Percentiles rank a stretch among this genome's conserved stretches.
Conservation (phyloP, 2,329 filamentous ascomycete species). For the Penicillium glabrum region DNA sequence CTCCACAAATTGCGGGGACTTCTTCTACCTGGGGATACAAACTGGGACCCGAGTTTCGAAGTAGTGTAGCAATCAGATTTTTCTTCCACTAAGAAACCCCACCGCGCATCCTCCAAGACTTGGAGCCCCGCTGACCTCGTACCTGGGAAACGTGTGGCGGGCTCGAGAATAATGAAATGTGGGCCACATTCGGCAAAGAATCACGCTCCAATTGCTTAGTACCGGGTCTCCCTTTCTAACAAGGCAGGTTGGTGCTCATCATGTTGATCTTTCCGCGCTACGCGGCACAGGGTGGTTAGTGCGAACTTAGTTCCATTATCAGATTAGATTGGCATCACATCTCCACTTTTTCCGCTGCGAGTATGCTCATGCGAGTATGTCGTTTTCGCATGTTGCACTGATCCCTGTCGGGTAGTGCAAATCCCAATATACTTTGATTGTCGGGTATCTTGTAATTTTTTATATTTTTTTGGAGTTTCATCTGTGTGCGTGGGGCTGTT, state of each 20-base stretch:
- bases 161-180: background rate
- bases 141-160: background rate
- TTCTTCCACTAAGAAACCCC: background rate
- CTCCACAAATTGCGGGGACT: background rate
- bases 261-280: background rate
- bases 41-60: too few species aligned
- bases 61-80: background rate
- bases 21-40: background rate
- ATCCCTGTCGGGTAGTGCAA: background rate
- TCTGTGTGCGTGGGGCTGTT: background rate
- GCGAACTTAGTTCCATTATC: slow-evolving; percentile 7
- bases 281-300: slow-evolving; percentile 3
- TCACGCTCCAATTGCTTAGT: background rate
- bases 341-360: background rate
- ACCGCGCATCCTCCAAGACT: background rate
- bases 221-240: background rate
- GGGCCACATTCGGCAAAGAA: background rate
- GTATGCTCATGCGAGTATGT: background rate
- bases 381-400: background rate
- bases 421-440: background rate
- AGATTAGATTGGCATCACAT: background rate
- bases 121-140: background rate
- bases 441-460: background rate
- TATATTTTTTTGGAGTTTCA: background rate
- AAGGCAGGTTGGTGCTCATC: background rate